Percentiles rank a stretch among this genome's conserved stretches.
These are phyloP conservation scores for Sclerotinia borealis DNA, from an alignment of 2,329 filamentous ascomycete genomes.

Conservation along the genomic window DNA sequence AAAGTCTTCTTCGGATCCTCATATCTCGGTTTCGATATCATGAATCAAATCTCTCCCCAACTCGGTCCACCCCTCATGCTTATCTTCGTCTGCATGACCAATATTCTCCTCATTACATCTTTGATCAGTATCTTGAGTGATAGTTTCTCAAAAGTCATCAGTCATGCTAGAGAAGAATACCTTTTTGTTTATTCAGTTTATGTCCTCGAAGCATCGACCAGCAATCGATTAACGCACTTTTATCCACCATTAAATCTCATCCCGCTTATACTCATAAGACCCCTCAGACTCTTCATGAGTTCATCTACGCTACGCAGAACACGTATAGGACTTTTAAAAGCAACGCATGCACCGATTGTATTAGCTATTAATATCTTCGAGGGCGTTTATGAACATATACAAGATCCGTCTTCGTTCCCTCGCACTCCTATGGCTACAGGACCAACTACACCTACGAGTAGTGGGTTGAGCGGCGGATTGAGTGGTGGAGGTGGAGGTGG, in stretches of 20 bases:
- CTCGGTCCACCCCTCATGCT: conserved; percentile 34
- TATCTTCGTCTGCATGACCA: conserved; percentile 70
- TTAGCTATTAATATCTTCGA: conserved; percentile 53
- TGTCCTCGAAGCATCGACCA: conserved; percentile 60
- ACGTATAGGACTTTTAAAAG: conserved; percentile 56
- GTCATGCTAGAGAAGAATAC: conserved; percentile 59
- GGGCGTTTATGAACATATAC: conserved; percentile 33
- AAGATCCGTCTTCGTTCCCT: conserved; percentile 19
- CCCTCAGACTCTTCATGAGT: conserved; percentile 62
- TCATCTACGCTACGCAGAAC: conserved; percentile 57
- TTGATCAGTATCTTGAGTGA: conserved; percentile 74
- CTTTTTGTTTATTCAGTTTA: conserved; percentile 67
- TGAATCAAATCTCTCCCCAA: conserved; percentile 22
- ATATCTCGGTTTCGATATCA: conserved; percentile 30
- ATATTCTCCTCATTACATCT: conserved; percentile 72
- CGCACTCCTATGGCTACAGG: conserved; percentile 3
- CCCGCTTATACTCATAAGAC: conserved; percentile 64
- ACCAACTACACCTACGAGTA: conserved; percentile 10
- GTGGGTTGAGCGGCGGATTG: background rate
- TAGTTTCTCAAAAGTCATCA: conserved; percentile 45
- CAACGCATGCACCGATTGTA: conserved; percentile 62
- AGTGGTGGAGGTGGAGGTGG: background rate
- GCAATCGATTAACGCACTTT: conserved; percentile 63
- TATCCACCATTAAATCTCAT: conserved; percentile 70
- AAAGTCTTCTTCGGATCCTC: conserved; percentile 73